Percentiles rank a stretch among this genome's conserved stretches.
Evolutionary conservation across 1,284 basidiomycete genomes (phyloP).

Genomic region (Cutaneotrichosporon mucoides): DNA sequence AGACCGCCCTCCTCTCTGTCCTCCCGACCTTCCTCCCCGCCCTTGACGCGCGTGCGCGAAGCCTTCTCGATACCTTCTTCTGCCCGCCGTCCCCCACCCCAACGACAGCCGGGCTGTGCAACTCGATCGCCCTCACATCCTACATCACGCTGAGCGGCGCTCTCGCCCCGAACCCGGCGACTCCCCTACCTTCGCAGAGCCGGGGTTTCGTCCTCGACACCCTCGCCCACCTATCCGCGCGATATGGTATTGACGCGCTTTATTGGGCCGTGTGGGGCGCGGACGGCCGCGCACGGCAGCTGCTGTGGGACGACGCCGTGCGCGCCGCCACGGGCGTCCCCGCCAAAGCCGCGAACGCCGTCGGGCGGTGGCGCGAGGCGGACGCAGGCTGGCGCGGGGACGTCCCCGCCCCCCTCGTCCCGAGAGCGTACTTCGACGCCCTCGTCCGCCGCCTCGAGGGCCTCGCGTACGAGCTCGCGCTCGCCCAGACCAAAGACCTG

Average conservation of each 20-base stretch:
- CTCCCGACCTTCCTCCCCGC: conserved; percentile 63
- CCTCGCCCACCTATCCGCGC: conserved; percentile 56
- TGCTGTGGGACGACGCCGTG: conserved; percentile 43
- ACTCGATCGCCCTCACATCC: conserved; percentile 25
- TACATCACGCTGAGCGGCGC: conserved; percentile 30
- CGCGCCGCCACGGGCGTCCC: conserved; percentile 28
- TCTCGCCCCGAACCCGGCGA: conserved; percentile 19
- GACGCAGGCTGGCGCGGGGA: conserved; percentile 22
- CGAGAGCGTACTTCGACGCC: conserved; percentile 56
- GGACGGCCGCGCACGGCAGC: conserved; percentile 2
- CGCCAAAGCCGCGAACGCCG: conserved; percentile 41
- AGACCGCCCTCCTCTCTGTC: conserved; percentile 24
- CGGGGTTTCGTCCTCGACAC: conserved; percentile 43
- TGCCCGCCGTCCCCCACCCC: conserved; percentile 11
- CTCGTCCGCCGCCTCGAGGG: conserved; percentile 48
- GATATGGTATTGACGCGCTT: conserved; percentile 67
- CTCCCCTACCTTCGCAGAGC: conserved; percentile 18
- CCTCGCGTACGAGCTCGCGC: conserved; percentile 53
- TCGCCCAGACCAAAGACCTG: conserved; percentile 35
- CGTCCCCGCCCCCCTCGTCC: conserved; percentile 22
- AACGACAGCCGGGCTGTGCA: background rate
- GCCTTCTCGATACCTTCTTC: conserved; percentile 31
- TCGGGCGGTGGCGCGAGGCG: conserved; percentile 48
- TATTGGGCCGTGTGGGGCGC: conserved; percentile 40
- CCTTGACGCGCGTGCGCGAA: conserved; percentile 53